Percentiles rank a stretch among this genome's conserved stretches.
Conservation (phyloP, 2,329 filamentous ascomycete species). For the Phoma sp. region DNA sequence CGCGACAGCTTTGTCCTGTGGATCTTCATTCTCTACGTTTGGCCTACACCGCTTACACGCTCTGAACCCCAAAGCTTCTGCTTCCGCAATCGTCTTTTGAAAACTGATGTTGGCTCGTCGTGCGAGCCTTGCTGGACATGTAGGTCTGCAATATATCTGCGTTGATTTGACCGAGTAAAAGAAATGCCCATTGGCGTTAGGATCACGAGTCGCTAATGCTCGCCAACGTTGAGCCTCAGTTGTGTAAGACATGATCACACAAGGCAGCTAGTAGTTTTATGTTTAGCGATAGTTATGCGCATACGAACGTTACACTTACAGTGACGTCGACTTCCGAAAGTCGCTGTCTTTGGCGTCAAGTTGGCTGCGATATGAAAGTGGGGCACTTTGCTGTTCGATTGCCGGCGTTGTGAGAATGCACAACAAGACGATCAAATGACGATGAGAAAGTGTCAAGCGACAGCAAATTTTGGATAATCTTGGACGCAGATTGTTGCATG, state of each 20-base stretch:
- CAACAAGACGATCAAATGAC: not conserved
- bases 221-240: conserved; percentile 45
- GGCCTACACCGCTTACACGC: conserved; percentile 65
- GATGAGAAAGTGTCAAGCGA: not conserved
- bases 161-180: conserved; percentile 64
- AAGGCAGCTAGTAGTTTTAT: not conserved
- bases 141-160: conserved; percentile 66
- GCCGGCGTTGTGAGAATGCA: not conserved
- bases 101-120: conserved; percentile 64
- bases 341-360: not conserved
- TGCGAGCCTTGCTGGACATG: conserved; percentile 65
- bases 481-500: not conserved
- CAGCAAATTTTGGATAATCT: not conserved
- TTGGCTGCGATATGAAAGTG: not conserved
- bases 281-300: not conserved
- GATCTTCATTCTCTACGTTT: conserved; percentile 49
- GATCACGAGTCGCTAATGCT: conserved; percentile 54
- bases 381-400: not conserved
- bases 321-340: not conserved
- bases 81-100: conserved; percentile 55
- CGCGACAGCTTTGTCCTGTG: conserved; percentile 53
- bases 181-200: conserved; percentile 54
- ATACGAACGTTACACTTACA: not conserved
- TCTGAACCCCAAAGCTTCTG: conserved; percentile 58
- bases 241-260: conserved; percentile 32